phyloP scores from a whole-genome alignment of 1,284 basidiomycete species.

The Pseudozyma flocculosa region DNA sequence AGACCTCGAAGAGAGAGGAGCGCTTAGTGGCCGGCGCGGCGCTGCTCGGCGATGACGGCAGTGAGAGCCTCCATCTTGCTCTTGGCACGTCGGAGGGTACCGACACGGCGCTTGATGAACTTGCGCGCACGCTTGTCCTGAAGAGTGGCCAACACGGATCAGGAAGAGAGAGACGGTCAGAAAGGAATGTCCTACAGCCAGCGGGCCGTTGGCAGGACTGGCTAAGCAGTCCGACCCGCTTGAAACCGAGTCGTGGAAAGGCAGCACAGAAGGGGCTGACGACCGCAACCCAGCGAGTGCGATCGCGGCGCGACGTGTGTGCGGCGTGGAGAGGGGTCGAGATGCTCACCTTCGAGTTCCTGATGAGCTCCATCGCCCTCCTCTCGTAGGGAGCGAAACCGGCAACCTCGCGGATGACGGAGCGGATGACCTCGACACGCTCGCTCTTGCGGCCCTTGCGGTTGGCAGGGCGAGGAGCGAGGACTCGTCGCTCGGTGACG shows the following conservation, averaged over 20 bases:
- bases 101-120: constrained; percentile 57
- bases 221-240: too few relatives aligned
- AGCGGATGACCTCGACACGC: constrained; percentile 58
- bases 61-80: constrained; percentile 55
- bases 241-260: too few relatives aligned
- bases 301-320: too few relatives aligned
- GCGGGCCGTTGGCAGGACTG: too few relatives aligned
- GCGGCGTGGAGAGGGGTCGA: too few relatives aligned
- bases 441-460: constrained; percentile 82
- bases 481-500: constrained; percentile 83
- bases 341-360: constrained; percentile 90
- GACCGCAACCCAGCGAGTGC: too few relatives aligned
- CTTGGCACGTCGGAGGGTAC: constrained; percentile 57
- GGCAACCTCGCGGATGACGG: constrained; percentile 62
- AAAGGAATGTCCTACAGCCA: too few relatives aligned
- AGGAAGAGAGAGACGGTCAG: background rate
- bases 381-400: constrained; percentile 99
- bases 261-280: too few relatives aligned
- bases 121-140: constrained; percentile 58
- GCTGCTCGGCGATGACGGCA: constrained; percentile 55
- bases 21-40: constrained; percentile 53
- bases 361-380: constrained; percentile 95
- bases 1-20: too few relatives aligned
- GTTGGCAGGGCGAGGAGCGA: constrained; percentile 77
- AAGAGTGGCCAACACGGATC: constrained; percentile 1